phyloP scores from a whole-genome alignment of 2,329 filamentous ascomycete genomes.

The Pleoardoris graminearum region DNA sequence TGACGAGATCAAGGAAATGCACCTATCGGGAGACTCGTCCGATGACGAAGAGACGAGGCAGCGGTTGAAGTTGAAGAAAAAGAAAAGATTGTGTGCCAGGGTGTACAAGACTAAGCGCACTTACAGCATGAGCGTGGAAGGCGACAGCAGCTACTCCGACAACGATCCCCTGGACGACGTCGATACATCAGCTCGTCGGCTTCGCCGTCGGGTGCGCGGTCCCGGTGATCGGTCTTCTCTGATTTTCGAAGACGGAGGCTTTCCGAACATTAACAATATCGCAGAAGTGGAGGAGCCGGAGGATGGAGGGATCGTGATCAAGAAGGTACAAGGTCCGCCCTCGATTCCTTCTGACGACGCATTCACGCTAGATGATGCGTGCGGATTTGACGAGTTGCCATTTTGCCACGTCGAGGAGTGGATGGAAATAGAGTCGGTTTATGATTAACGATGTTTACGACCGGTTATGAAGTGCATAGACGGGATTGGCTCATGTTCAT shows the following conservation, averaged over 20 bases:
- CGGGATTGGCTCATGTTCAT: background rate
- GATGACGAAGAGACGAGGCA: constrained; percentile 39
- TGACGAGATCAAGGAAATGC: constrained; percentile 39
- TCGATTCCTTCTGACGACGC: constrained; percentile 46
- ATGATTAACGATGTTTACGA: constrained; percentile 4
- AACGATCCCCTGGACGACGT: constrained; percentile 48
- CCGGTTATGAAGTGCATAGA: constrained; percentile 7
- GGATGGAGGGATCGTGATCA: constrained; percentile 31
- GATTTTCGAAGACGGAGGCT: constrained; percentile 46
- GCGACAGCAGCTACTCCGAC: constrained; percentile 49
- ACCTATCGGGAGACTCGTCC: constrained; percentile 39
- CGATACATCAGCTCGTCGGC: constrained; percentile 45
- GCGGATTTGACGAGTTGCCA: constrained; percentile 43
- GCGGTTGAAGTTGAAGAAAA: constrained; percentile 40
- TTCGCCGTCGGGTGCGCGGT: constrained; percentile 48
- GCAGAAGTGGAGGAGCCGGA: constrained; percentile 45
- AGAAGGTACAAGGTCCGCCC: constrained; percentile 38
- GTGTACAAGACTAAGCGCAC: constrained; percentile 49
- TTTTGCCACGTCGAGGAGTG: constrained; percentile 39
- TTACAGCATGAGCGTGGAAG: constrained; percentile 51
- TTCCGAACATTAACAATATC: constrained; percentile 42
- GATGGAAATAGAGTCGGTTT: constrained; percentile 20
- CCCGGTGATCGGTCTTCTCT: constrained; percentile 44
- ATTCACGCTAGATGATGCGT: constrained; percentile 43
- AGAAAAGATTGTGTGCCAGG: constrained; percentile 48